phyloP scores from a whole-genome alignment of 805 yeast genomes.

The Allodekkera sacchari region DNA sequence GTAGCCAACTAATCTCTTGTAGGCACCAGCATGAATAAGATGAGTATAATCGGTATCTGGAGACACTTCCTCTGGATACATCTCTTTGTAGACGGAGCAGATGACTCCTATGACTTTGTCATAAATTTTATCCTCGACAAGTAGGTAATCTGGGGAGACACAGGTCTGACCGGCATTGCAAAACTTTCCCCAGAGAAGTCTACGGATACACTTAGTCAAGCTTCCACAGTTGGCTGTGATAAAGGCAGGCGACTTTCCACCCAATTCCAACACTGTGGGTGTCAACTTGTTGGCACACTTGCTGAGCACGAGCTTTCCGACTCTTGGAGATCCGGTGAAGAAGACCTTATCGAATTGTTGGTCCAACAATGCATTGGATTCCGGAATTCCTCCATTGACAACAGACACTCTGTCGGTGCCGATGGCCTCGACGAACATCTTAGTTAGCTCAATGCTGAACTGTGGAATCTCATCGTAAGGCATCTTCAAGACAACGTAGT shows the following conservation, averaged over 20 bases:
- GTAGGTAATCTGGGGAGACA: constrained; percentile 76
- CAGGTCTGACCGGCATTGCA: constrained; percentile 87
- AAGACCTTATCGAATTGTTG: constrained; percentile 69
- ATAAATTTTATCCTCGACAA: constrained; percentile 55
- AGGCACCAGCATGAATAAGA: constrained; percentile 49
- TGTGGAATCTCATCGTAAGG: constrained; percentile 68
- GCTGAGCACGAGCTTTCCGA: constrained; percentile 68
- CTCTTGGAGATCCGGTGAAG: constrained; percentile 74
- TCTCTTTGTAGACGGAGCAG: constrained; percentile 30
- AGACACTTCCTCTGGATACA: constrained; percentile 36
- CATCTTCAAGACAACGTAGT: constrained; percentile 60
- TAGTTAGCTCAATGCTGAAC: constrained; percentile 48
- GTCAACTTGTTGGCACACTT: constrained; percentile 83
- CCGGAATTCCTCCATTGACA: constrained; percentile 65
- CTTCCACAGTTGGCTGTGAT: constrained; percentile 32
- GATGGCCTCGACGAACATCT: constrained; percentile 42
- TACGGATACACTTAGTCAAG: constrained; percentile 37
- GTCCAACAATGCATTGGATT: constrained; percentile 49
- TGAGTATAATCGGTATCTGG: constrained; percentile 44
- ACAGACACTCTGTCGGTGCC: constrained; percentile 50
- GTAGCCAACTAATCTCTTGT: constrained; percentile 33
- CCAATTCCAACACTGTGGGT: constrained; percentile 75
- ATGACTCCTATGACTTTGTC: constrained; percentile 40
- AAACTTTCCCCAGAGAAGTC: constrained; percentile 74
- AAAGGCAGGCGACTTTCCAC: constrained; percentile 87